Evolutionary conservation across 495 filamentous ascomycete genomes (phyloP).

Genomic region (Pseudomonodictys pantanalensis): DNA sequence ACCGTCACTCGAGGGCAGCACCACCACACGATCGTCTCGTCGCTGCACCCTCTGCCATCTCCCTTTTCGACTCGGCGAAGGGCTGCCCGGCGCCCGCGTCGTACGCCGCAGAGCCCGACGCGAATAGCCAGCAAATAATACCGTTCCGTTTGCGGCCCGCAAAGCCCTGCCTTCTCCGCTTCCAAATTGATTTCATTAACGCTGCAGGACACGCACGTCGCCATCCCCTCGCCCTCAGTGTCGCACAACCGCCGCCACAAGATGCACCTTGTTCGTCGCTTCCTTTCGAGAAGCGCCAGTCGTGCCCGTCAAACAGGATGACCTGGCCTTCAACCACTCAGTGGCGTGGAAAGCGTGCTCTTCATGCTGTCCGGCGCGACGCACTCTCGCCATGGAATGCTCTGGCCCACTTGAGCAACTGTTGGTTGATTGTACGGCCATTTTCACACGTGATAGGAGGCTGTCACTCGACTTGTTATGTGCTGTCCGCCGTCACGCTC

Average conservation of each 20-base stretch:
- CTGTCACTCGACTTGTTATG: too few species aligned
- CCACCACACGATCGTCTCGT: too few species aligned
- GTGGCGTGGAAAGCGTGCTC: not conserved
- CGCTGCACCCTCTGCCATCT: too few species aligned
- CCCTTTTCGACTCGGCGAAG: too few species aligned
- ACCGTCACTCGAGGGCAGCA: too few species aligned
- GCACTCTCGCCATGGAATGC: not conserved
- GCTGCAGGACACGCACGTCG: constrained; percentile 7
- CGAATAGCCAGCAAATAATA: constrained; percentile 5
- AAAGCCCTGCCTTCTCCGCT: constrained; percentile 14
- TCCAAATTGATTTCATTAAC: constrained; percentile 25
- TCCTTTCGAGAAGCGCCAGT: constrained; percentile 10
- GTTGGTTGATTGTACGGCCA: too few species aligned
- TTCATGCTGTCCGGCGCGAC: not conserved
- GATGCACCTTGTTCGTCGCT: not conserved
- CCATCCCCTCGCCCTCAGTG: not conserved
- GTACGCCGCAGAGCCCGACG: too few species aligned
- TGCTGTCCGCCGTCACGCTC: too few species aligned
- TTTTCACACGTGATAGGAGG: too few species aligned
- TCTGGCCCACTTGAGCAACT: too few species aligned
- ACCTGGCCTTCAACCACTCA: not conserved
- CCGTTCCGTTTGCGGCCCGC: constrained; percentile 1
- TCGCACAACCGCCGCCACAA: not conserved
- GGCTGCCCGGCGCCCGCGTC: not conserved
- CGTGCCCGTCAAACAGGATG: constrained; percentile 5